A percentile compares a stretch with the other conserved stretches of the same genome.
phyloP scores from a whole-genome alignment of 1,139 yeast species.

The Candida mesenterica region DNA sequence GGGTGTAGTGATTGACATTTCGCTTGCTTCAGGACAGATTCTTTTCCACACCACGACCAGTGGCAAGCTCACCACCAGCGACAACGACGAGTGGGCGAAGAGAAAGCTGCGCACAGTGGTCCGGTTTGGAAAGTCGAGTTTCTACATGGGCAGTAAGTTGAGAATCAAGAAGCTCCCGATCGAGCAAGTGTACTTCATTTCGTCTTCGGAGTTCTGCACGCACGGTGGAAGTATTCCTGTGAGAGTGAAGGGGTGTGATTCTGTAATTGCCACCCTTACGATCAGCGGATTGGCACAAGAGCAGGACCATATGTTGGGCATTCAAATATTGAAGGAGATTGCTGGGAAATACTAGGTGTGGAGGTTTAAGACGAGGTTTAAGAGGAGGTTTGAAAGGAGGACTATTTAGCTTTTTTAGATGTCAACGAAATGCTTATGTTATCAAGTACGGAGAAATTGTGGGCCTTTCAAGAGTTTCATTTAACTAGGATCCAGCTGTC shows the following conservation, averaged over 20 bases:
- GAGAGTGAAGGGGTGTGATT: conserved; percentile 41
- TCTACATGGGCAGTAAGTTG: conserved; percentile 51
- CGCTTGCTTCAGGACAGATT: conserved; percentile 48
- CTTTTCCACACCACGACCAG: conserved; percentile 49
- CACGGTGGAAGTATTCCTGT: conserved; percentile 68
- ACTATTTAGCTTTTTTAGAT: too few relatives aligned
- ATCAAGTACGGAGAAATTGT: too few relatives aligned
- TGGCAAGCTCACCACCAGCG: conserved; percentile 41
- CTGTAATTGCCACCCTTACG: conserved; percentile 54
- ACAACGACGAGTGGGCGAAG: conserved; percentile 59
- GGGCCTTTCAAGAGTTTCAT: too few relatives aligned
- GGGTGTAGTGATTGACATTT: conserved; percentile 51
- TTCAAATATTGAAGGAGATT: conserved; percentile 15
- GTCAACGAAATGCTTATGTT: too few relatives aligned
- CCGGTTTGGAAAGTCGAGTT: conserved; percentile 54
- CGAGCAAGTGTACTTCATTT: conserved; percentile 41
- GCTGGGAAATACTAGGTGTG: conserved; percentile 1
- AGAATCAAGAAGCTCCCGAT: conserved; percentile 26
- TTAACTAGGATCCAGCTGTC: too few relatives aligned
- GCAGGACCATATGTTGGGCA: conserved; percentile 45
- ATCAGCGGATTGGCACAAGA: conserved; percentile 56
- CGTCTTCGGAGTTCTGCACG: conserved; percentile 49
- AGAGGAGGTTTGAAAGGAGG: too few relatives aligned
- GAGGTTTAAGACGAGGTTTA: too few relatives aligned
- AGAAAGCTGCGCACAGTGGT: conserved; percentile 53